Evolutionary conservation across 73 alveolate species (phyloP).

Genomic region (Stentor coeruleus): DNA sequence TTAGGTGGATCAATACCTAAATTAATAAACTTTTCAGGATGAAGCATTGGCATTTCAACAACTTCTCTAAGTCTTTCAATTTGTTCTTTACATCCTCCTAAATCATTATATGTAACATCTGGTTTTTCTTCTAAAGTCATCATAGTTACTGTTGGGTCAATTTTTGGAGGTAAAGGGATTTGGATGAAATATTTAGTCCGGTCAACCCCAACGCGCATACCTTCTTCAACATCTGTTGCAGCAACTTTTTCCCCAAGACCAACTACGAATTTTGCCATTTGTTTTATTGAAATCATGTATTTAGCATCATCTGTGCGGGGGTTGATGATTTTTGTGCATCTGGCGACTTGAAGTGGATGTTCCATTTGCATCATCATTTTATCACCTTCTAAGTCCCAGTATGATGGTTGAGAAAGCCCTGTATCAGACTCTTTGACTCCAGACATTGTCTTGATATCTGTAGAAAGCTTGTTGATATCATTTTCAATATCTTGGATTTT

Average conservation of each 20-base stretch:
- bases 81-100: slow-evolving; percentile 97
- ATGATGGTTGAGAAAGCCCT: slow-evolving; percentile 90
- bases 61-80: slow-evolving; percentile 68
- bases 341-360: slow-evolving; percentile 86
- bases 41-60: slow-evolving; percentile 92
- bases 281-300: slow-evolving; percentile 92
- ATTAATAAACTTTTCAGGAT: slow-evolving; percentile 91
- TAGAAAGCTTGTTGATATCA: too few relatives aligned
- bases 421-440: too few relatives aligned
- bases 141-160: slow-evolving; percentile 98
- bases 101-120: slow-evolving; percentile 98
- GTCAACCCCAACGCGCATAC: slow-evolving; percentile 96
- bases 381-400: slow-evolving; percentile 86
- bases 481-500: too few relatives aligned
- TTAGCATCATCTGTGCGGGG: slow-evolving; percentile 83
- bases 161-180: slow-evolving; percentile 97
- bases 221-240: slow-evolving; percentile 99
- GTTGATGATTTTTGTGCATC: slow-evolving; percentile 89
- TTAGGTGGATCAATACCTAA: slow-evolving; percentile 98
- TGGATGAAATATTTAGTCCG: slow-evolving; percentile 62
- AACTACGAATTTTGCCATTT: slow-evolving; percentile 96
- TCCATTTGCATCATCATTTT: slow-evolving; percentile 78
- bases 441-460: too few relatives aligned
- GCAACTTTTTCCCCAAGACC: slow-evolving; percentile 97
- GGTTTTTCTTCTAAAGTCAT: slow-evolving; percentile 99